phyloP scores from a whole-genome alignment of 2,329 filamentous ascomycete genomes.

The Aspergillus ochraceus region DNA sequence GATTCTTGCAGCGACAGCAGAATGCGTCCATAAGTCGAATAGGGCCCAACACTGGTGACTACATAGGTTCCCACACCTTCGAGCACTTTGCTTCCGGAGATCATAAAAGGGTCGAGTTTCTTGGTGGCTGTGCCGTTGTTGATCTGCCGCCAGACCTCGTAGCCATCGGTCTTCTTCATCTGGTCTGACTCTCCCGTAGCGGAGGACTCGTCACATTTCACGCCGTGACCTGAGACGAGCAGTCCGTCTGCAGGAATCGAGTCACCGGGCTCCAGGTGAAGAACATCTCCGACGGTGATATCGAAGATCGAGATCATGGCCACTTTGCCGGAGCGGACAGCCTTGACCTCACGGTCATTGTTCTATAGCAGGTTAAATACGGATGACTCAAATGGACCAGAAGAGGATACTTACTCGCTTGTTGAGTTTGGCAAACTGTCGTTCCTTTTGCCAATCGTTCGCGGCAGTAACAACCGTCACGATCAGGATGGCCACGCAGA shows the following conservation, averaged over 20 bases:
- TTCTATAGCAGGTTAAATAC: slow-evolving; percentile 48
- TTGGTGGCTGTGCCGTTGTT: slow-evolving; percentile 53
- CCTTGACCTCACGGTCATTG: slow-evolving; percentile 65
- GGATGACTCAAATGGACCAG: neutral
- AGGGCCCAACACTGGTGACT: slow-evolving; percentile 70
- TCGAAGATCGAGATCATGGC: slow-evolving; percentile 65
- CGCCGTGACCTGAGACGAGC: slow-evolving; percentile 64
- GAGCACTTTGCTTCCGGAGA: slow-evolving; percentile 77
- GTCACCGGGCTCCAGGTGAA: slow-evolving; percentile 69
- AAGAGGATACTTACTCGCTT: slow-evolving; percentile 36
- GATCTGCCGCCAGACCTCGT: slow-evolving; percentile 59
- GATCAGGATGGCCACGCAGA: slow-evolving; percentile 64
- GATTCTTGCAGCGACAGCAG: slow-evolving; percentile 72
- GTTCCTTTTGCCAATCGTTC: slow-evolving; percentile 69
- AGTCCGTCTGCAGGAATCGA: slow-evolving; percentile 70
- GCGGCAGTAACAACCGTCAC: slow-evolving; percentile 63
- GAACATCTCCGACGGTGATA: slow-evolving; percentile 67
- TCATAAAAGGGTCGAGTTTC: slow-evolving; percentile 69
- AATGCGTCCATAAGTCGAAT: slow-evolving; percentile 74
- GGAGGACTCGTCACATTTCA: slow-evolving; percentile 73
- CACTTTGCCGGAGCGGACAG: slow-evolving; percentile 65
- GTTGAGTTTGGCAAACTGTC: slow-evolving; percentile 65
- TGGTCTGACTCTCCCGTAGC: slow-evolving; percentile 73
- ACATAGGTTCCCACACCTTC: slow-evolving; percentile 75
- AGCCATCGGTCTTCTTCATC: slow-evolving; percentile 64